Evolutionary conservation across 495 filamentous ascomycete genomes (phyloP).

Genomic region (Mytilinidion resinicola): DNA sequence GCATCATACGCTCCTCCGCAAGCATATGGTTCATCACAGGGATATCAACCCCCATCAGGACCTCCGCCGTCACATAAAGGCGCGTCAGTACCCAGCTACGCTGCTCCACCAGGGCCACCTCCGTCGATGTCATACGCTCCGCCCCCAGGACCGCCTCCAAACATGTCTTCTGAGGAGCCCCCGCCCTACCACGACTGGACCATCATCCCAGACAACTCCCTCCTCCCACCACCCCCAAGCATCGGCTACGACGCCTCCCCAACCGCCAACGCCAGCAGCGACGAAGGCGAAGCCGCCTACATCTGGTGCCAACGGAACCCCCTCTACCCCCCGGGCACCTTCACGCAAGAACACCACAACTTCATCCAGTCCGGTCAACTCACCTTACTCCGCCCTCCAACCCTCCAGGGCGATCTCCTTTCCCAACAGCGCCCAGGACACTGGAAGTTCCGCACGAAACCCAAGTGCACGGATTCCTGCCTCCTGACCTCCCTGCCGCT

Average conservation of each 20-base stretch:
- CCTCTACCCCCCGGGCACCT: constrained; percentile 49
- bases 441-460: constrained; percentile 43
- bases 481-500: constrained; percentile 66
- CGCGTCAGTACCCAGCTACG: constrained; percentile 13
- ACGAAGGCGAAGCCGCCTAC: constrained; percentile 66
- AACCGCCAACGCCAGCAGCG: constrained; percentile 64
- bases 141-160: constrained; percentile 18
- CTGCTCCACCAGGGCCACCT: constrained; percentile 43
- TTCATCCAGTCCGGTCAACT: constrained; percentile 42
- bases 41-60: constrained; percentile 22
- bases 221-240: constrained; percentile 75
- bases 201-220: constrained; percentile 68
- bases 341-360: constrained; percentile 41
- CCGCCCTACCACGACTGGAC: constrained; percentile 73
- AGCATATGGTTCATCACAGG: neutral
- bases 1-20: constrained; percentile 20
- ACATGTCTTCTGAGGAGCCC: constrained; percentile 14
- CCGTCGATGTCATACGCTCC: constrained; percentile 23
- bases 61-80: constrained; percentile 24
- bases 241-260: constrained; percentile 61
- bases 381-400: constrained; percentile 41
- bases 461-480: constrained; percentile 43
- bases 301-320: constrained; percentile 62
- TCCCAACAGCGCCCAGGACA: constrained; percentile 31
- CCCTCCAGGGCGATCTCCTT: constrained; percentile 44